phyloP scores from a whole-genome alignment of 805 yeast species.

The Pichia sporocuriosa region DNA sequence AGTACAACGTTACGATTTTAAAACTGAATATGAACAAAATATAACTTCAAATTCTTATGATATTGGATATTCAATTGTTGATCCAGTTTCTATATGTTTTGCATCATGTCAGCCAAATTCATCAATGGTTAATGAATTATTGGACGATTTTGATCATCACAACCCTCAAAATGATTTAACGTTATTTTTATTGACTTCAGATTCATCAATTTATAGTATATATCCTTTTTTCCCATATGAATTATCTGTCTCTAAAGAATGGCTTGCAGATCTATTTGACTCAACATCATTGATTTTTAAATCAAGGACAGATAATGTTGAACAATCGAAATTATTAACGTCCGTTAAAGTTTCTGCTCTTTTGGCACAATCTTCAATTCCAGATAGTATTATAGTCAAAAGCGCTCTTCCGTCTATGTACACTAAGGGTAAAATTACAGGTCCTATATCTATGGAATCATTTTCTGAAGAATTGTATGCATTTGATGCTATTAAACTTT shows the following conservation, averaged over 20 bases:
- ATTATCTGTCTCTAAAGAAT: constrained; percentile 31
- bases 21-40: constrained; percentile 18
- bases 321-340: constrained; percentile 13
- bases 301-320: constrained; percentile 17
- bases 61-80: constrained; percentile 16
- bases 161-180: constrained; percentile 33
- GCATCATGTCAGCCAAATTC: constrained; percentile 29
- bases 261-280: constrained; percentile 26
- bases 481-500: constrained; percentile 31
- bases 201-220: constrained; percentile 53
- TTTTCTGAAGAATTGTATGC: constrained; percentile 49
- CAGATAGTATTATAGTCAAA: constrained; percentile 1
- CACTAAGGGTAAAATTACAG: constrained; percentile 27
- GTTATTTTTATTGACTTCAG: constrained; percentile 43
- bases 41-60: constrained; percentile 19
- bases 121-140: neutral
- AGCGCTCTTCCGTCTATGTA: constrained; percentile 16
- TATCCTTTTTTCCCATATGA: constrained; percentile 58
- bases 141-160: constrained; percentile 3
- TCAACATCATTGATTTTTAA: constrained; percentile 19
- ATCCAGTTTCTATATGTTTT: constrained; percentile 39
- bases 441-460: constrained; percentile 49
- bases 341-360: constrained; percentile 23
- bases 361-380: constrained; percentile 14
- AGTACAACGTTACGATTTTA: constrained; percentile 19